Evolutionary conservation across 129 eudicot genomes (phyloP).

Genomic region (Centella asiatica): DNA sequence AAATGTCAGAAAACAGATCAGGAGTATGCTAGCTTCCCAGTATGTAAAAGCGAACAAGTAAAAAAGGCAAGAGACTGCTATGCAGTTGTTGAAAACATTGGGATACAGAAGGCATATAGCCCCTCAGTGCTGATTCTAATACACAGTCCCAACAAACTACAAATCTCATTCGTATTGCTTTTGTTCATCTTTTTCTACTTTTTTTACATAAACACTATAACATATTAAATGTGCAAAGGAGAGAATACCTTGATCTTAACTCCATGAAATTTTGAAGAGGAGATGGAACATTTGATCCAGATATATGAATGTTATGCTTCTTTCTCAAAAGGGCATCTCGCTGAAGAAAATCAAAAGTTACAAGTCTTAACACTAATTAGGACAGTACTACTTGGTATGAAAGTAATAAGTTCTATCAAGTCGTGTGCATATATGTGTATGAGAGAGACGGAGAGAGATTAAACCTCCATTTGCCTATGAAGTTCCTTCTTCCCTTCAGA

Average conservation of each 20-base stretch:
- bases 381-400: no score
- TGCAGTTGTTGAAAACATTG: no score
- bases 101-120: no score
- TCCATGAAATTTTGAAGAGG: slow-evolving; percentile 75
- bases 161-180: no score
- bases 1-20: neutral
- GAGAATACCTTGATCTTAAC: slow-evolving; percentile 58
- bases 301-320: slow-evolving; percentile 61
- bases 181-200: no score
- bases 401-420: no score
- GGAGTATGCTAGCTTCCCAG: neutral
- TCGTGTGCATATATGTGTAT: neutral
- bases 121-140: no score
- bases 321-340: slow-evolving; percentile 71
- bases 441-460: slow-evolving; percentile 8
- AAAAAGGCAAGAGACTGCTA: no score
- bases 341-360: slow-evolving; percentile 25
- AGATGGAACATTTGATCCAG: slow-evolving; percentile 75
- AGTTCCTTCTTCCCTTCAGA: slow-evolving; percentile 59
- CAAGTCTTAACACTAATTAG: neutral
- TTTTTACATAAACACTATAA: no score
- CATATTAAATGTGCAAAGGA: slow-evolving; percentile 5
- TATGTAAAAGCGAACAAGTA: no score
- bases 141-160: no score
- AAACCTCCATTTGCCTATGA: slow-evolving; percentile 76